Conservation (phyloP, 139 green algal species). For the Astrephomene gubernaculifera region DNA sequence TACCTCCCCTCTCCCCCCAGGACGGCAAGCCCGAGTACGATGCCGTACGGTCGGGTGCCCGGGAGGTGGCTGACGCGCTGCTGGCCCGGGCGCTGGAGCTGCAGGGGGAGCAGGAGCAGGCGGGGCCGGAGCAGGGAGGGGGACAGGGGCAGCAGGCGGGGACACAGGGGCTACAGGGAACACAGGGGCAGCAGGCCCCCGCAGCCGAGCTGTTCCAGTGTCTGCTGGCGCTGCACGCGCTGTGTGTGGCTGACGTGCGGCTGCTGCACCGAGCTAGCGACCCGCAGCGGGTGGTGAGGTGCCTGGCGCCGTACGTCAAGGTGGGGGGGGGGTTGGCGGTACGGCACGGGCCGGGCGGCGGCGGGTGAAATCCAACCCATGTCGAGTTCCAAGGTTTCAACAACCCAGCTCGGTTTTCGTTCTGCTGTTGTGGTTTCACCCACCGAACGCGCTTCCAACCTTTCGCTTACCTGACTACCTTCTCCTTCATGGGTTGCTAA, state of each 20-base stretch:
- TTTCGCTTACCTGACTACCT: too few relatives aligned
- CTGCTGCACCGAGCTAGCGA: conserved; percentile 66
- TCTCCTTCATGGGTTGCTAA: too few relatives aligned
- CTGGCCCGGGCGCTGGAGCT: conserved; percentile 68
- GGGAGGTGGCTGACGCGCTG: conserved; percentile 67
- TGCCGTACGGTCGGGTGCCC: conserved; percentile 28
- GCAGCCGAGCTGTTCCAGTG: conserved; percentile 22
- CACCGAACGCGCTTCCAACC: too few relatives aligned
- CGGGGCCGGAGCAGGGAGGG: background rate
- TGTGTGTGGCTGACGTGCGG: conserved; percentile 66
- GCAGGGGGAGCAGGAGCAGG: conserved; percentile 38
- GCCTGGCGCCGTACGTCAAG: conserved; percentile 83
- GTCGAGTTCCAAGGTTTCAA: too few relatives aligned
- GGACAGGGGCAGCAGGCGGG: background rate
- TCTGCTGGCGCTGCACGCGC: conserved; percentile 85
- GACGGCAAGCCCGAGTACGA: conserved; percentile 40
- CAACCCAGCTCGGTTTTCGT: too few relatives aligned
- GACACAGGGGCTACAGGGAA: background rate
- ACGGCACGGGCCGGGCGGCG: too few relatives aligned
- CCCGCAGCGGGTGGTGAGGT: conserved; percentile 65
- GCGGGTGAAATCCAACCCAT: too few relatives aligned
- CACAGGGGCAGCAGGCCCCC: background rate
- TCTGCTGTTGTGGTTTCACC: too few relatives aligned
- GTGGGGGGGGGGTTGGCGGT: background rate
- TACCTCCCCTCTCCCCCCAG: background rate